phyloP scores from a whole-genome alignment of 106 monocot genomes.

The Dioscorea dumetorum region DNA sequence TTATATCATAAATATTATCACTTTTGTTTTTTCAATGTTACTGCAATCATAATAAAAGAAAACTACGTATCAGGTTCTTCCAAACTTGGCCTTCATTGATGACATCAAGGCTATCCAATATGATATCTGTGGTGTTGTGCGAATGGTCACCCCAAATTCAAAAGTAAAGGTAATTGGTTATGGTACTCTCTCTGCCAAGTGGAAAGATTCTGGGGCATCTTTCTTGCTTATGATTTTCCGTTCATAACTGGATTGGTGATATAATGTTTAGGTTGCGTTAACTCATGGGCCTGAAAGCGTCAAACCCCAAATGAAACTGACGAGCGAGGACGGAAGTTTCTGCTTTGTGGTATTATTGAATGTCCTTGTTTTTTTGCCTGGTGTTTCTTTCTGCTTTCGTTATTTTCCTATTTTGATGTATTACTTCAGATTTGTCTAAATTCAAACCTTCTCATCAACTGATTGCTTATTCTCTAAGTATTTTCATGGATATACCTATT shows the following conservation, averaged over 20 bases:
- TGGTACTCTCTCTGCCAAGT: not conserved
- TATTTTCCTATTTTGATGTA: not conserved
- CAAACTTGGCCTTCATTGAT: conserved; percentile 75
- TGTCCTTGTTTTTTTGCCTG: not conserved
- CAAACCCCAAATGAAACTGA: conserved; percentile 56
- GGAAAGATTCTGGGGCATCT: not conserved
- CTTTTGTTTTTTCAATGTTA: too few species aligned
- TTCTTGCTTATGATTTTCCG: not conserved
- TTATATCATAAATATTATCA: too few species aligned
- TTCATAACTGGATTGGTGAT: conserved; percentile 1
- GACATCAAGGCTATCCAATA: conserved; percentile 73
- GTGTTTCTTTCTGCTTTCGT: not conserved
- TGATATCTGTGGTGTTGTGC: conserved; percentile 83
- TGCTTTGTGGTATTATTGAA: conserved; percentile 74
- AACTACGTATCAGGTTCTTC: conserved; percentile 44
- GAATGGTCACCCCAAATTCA: conserved; percentile 30
- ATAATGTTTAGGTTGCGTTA: conserved; percentile 47
- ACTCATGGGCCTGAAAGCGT: conserved; percentile 71
- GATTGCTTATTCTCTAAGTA: too few species aligned
- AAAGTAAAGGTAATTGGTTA: conserved; percentile 60
- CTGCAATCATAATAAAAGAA: too few species aligned
- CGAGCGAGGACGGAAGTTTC: conserved; percentile 60
- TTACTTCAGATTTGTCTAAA: not conserved
- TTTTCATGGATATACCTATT: too few species aligned
- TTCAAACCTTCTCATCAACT: too few species aligned